phyloP scores from a whole-genome alignment of 352 stramenopile species.

The Paralagenidium karlingii region DNA sequence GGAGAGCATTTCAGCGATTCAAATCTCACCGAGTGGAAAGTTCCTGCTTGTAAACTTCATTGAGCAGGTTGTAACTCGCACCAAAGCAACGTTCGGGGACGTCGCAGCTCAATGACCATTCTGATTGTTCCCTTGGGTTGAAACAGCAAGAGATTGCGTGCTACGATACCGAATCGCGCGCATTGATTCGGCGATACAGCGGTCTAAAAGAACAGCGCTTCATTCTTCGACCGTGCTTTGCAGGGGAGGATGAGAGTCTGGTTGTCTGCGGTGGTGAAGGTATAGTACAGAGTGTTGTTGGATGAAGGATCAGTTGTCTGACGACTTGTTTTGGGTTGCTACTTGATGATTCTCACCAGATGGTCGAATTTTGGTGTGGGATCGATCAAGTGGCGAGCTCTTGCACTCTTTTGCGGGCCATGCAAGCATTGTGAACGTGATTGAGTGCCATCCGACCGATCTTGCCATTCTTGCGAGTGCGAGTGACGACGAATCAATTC shows the following conservation, averaged over 20 bases:
- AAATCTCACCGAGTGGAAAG: slow-evolving; percentile 20
- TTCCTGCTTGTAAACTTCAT: slow-evolving; percentile 54
- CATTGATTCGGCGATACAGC: slow-evolving; percentile 28
- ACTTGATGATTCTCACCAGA: slow-evolving; percentile 15
- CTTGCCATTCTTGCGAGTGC: slow-evolving; percentile 42
- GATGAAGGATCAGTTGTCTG: too few relatives aligned
- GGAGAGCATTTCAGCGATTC: slow-evolving; percentile 52
- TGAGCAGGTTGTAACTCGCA: too few relatives aligned
- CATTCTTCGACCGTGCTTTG: slow-evolving; percentile 49
- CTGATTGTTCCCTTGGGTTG: too few relatives aligned
- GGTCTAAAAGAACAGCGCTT: slow-evolving; percentile 51
- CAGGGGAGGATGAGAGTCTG: slow-evolving; percentile 27
- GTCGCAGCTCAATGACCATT: too few relatives aligned
- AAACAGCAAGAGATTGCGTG: slow-evolving; percentile 50
- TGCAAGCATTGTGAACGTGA: slow-evolving; percentile 59
- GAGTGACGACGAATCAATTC: slow-evolving; percentile 64
- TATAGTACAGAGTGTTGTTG: slow-evolving; percentile 5
- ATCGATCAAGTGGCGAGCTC: slow-evolving; percentile 32
- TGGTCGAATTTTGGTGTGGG: slow-evolving; percentile 41
- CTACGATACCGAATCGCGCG: slow-evolving; percentile 25
- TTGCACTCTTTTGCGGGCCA: slow-evolving; percentile 25
- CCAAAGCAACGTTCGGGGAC: too few relatives aligned
- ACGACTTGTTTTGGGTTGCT: background rate
- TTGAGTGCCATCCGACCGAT: slow-evolving; percentile 33
- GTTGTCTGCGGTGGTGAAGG: slow-evolving; percentile 63